phyloP scores from a whole-genome alignment of 495 filamentous ascomycete species.

The Aspergillus nanangensis region DNA sequence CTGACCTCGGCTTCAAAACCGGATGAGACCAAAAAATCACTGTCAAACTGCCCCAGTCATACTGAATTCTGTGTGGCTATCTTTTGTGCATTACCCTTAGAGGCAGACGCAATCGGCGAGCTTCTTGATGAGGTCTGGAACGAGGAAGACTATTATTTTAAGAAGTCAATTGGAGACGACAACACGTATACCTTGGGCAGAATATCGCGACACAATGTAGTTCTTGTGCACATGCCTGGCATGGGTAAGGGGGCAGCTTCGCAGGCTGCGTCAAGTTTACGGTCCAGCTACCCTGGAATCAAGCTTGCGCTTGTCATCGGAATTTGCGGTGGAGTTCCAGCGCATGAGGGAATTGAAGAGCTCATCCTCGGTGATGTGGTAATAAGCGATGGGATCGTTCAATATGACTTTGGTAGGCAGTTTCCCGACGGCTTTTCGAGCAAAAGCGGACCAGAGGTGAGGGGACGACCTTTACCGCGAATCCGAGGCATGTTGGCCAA shows the following conservation, averaged over 20 bases:
- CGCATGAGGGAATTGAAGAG: slow-evolving; percentile 10
- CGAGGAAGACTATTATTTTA: slow-evolving; percentile 8
- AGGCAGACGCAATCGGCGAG: slow-evolving; percentile 19
- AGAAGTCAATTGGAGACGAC: slow-evolving; percentile 13
- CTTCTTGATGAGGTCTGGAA: slow-evolving; percentile 18
- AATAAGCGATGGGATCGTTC: slow-evolving; percentile 29
- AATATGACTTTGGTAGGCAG: slow-evolving; percentile 31
- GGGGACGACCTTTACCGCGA: slow-evolving; percentile 4
- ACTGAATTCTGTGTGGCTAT: slow-evolving; percentile 15
- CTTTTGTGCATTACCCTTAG: slow-evolving; percentile 22
- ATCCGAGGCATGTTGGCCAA: slow-evolving; percentile 14
- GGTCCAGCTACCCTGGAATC: slow-evolving; percentile 15
- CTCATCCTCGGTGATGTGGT: slow-evolving; percentile 40
- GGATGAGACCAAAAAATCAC: too few species aligned
- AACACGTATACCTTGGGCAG: slow-evolving; percentile 24
- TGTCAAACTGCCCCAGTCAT: too few species aligned
- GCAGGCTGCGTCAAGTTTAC: slow-evolving; percentile 11
- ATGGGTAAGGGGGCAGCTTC: slow-evolving; percentile 19
- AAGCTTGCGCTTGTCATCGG: slow-evolving; percentile 23
- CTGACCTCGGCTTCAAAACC: too few species aligned
- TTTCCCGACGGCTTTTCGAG: slow-evolving; percentile 13
- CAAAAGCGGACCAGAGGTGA: slow-evolving; percentile 12
- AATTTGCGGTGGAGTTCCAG: slow-evolving; percentile 27
- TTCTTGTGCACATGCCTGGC: slow-evolving; percentile 16
- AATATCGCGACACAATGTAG: slow-evolving; percentile 18